phyloP scores from a whole-genome alignment of 495 filamentous ascomycete species.

The Podospora pseudoanserina region DNA sequence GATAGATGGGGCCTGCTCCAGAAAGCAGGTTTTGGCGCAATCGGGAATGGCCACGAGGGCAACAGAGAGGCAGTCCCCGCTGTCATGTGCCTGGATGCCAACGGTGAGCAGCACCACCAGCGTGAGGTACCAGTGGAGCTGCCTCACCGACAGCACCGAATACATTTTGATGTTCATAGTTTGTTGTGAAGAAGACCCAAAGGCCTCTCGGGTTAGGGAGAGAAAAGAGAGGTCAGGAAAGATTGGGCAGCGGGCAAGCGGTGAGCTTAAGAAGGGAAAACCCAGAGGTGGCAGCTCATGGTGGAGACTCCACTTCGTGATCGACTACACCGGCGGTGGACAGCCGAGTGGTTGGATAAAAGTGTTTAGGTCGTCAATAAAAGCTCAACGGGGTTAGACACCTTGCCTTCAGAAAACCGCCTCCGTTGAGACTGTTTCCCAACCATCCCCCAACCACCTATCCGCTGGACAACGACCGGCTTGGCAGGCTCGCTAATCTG shows the following conservation, averaged over 20 bases:
- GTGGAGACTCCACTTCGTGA: background rate
- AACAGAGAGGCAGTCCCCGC: slow-evolving; percentile 25
- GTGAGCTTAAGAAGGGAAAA: background rate
- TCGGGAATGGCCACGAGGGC: slow-evolving; percentile 27
- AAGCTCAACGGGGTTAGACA: no score
- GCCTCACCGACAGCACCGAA: background rate
- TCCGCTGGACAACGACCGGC: background rate
- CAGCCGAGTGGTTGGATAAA: no score
- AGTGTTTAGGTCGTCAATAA: no score
- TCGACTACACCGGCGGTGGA: background rate
- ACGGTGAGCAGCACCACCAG: background rate
- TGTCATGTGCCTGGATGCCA: background rate
- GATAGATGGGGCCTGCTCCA: slow-evolving; percentile 23
- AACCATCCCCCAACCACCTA: background rate
- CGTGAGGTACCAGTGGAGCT: background rate
- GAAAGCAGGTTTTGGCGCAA: slow-evolving; percentile 34
- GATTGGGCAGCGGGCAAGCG: background rate
- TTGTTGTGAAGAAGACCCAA: background rate
- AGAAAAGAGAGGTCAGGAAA: background rate
- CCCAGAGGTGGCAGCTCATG: background rate
- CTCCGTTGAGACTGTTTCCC: background rate
- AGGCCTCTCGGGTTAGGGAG: background rate
- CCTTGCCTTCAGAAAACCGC: background rate
- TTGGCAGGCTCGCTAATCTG: background rate
- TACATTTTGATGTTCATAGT: background rate